Evolutionary conservation across 2,329 filamentous ascomycete species (phyloP).

Genomic region (Paecilomyces sp.): DNA sequence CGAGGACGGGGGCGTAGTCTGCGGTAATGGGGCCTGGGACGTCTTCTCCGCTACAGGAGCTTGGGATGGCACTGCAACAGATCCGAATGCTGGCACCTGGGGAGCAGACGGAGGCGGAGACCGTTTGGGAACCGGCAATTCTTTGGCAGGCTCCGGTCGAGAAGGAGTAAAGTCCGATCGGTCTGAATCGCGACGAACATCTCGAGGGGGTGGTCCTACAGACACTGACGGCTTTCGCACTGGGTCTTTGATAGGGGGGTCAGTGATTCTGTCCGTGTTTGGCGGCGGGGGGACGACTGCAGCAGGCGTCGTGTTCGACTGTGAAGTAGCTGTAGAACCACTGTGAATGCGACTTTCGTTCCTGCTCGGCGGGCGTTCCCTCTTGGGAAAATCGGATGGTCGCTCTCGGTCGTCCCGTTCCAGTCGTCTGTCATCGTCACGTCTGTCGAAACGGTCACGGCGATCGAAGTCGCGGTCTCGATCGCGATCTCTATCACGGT

Average conservation of each 20-base stretch:
- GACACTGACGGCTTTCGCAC: constrained; percentile 14
- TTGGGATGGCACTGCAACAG: constrained; percentile 22
- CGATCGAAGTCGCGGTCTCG: constrained; percentile 25
- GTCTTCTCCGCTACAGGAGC: constrained; percentile 14
- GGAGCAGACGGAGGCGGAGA: constrained; percentile 33
- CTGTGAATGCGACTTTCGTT: constrained; percentile 21
- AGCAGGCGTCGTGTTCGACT: constrained; percentile 4
- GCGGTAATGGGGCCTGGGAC: constrained; percentile 7
- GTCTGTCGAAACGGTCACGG: constrained; percentile 26
- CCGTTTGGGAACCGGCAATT: constrained; percentile 19
- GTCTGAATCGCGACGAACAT: constrained; percentile 24
- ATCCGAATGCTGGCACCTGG: constrained; percentile 38
- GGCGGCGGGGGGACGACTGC: constrained; percentile 7
- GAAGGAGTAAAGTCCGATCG: constrained; percentile 17
- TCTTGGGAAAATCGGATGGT: constrained; percentile 29
- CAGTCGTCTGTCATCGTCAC: constrained; percentile 25
- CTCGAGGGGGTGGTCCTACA: constrained; percentile 12
- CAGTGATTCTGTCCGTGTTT: constrained; percentile 14
- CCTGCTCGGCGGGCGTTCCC: constrained; percentile 30
- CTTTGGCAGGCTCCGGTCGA: constrained; percentile 21
- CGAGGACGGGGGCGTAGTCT: not conserved
- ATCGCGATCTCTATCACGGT: constrained; percentile 20
- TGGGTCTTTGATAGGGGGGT: constrained; percentile 17
- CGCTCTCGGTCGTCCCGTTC: constrained; percentile 25
- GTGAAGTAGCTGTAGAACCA: constrained; percentile 14